A percentile compares a stretch with the other conserved stretches of the same genome.
phyloP scores from a whole-genome alignment of 257 asterid species.

The Nicotiana knightiana region DNA sequence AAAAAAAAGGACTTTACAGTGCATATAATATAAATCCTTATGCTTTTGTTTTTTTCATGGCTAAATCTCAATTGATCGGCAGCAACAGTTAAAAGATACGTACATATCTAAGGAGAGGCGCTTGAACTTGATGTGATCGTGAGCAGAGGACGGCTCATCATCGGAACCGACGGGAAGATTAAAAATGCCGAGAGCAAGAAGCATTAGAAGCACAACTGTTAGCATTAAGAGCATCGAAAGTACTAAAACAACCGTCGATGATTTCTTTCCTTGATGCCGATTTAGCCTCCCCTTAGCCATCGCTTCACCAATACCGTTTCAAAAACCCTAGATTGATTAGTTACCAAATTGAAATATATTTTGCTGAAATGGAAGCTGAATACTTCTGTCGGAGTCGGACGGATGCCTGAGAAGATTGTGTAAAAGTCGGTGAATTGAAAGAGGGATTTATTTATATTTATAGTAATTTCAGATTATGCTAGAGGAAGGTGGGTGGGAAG shows the following conservation, averaged over 20 bases:
- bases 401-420: not conserved
- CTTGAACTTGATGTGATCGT: conserved; percentile 55
- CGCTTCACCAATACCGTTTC: not conserved
- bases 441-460: not conserved
- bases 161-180: conserved; percentile 64
- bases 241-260: conserved; percentile 55
- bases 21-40: no score
- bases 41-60: no score
- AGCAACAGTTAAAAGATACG: not conserved
- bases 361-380: not conserved
- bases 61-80: not conserved
- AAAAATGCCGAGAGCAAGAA: conserved; percentile 78
- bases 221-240: conserved; percentile 70
- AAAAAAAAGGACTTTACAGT: no score
- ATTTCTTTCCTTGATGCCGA: conserved; percentile 67
- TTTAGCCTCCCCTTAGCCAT: conserved; percentile 56
- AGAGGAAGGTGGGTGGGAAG: not conserved
- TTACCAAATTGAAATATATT: not conserved
- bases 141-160: conserved; percentile 26
- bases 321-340: not conserved
- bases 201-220: conserved; percentile 64
- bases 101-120: conserved; percentile 47
- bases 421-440: not conserved
- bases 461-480: not conserved
- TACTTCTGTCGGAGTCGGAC: not conserved